These are phyloP conservation scores for Dalbergia cochinchinensis DNA, from an alignment of 306 rosid genomes.

Conservation along the genomic window DNA sequence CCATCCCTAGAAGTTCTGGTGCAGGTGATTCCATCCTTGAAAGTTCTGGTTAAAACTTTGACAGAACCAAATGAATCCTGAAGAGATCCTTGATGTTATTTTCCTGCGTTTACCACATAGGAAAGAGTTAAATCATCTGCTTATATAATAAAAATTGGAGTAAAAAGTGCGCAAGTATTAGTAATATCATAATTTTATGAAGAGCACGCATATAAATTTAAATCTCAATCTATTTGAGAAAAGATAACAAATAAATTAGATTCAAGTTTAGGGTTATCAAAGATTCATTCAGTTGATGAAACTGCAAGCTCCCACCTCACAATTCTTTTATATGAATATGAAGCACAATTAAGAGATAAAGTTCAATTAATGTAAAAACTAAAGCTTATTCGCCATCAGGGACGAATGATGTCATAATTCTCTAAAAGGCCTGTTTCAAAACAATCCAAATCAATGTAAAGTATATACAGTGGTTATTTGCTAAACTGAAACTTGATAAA, in stretches of 20 bases:
- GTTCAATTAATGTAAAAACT: too few species aligned
- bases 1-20: constrained; percentile 9
- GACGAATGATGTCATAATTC: too few species aligned
- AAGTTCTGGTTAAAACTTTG: neutral
- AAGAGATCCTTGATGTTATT: constrained; percentile 2
- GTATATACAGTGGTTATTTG: too few species aligned
- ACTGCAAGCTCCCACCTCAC: neutral
- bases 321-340: too few species aligned
- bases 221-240: neutral
- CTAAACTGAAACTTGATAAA: too few species aligned
- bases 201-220: neutral
- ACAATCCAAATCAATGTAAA: too few species aligned
- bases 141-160: neutral
- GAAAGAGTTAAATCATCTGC: too few species aligned
- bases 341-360: too few species aligned
- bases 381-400: too few species aligned
- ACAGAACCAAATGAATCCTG: neutral
- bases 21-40: neutral
- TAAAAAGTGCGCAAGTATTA: neutral
- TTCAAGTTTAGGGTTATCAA: constrained; percentile 4
- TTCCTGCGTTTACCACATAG: constrained; percentile 10
- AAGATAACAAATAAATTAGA: neutral
- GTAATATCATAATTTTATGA: neutral
- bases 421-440: too few species aligned
- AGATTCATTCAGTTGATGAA: constrained; percentile 26